A percentile compares a stretch with the other conserved stretches of the same genome.
Evolutionary conservation across 2,329 filamentous ascomycete species (phyloP).

Genomic region (Xylariaceae sp.): DNA sequence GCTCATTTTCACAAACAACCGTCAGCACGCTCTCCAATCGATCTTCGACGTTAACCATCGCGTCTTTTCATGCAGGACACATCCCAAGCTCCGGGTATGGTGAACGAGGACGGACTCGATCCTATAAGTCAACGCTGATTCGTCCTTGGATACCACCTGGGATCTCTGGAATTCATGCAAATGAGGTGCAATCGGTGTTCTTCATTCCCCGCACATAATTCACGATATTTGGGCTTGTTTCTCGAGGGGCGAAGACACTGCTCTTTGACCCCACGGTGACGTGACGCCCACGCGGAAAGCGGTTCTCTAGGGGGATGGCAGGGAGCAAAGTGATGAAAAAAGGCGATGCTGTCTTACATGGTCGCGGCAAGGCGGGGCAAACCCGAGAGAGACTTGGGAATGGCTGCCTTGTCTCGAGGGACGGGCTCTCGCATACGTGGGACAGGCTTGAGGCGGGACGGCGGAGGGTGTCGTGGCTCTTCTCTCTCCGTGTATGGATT

Average conservation of each 20-base stretch:
- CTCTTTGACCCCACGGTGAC: too few species aligned
- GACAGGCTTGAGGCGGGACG: neutral
- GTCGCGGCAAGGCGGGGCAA: too few species aligned
- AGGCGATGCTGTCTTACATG: too few species aligned
- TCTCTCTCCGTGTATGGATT: slow-evolving; percentile 14
- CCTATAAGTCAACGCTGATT: neutral
- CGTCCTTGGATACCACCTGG: slow-evolving; percentile 3
- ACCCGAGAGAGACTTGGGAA: too few species aligned
- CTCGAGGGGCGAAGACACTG: neutral
- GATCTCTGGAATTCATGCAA: slow-evolving; percentile 2
- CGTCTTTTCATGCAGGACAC: slow-evolving; percentile 4
- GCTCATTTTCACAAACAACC: slow-evolving; percentile 1
- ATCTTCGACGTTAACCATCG: slow-evolving; percentile 3
- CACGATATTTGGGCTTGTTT: slow-evolving; percentile 9
- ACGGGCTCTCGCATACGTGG: too few species aligned
- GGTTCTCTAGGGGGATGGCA: too few species aligned
- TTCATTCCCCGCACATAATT: slow-evolving; percentile 21
- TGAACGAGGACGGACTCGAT: slow-evolving; percentile 3
- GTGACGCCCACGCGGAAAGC: too few species aligned
- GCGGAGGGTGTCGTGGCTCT: slow-evolving; percentile 3
- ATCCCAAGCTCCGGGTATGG: slow-evolving; percentile 4
- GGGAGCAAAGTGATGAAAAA: too few species aligned
- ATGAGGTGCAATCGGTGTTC: slow-evolving; percentile 2
- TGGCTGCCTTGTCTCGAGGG: too few species aligned
- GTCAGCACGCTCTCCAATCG: neutral